phyloP scores from a whole-genome alignment of 2,329 filamentous ascomycete species.

The Cryphonectria nitschkei region DNA sequence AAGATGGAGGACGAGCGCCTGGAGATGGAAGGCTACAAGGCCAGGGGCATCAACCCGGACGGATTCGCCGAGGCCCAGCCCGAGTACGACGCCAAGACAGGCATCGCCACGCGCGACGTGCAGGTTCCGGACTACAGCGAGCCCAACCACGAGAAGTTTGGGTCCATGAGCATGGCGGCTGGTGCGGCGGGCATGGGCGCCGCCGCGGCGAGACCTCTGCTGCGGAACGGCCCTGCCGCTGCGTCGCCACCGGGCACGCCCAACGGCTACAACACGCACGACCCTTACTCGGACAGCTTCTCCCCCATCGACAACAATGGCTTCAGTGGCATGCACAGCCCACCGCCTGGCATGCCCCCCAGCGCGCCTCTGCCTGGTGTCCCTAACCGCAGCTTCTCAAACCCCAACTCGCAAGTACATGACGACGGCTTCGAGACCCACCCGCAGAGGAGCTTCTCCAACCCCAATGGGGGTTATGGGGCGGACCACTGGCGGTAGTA shows the following conservation, averaged over 20 bases:
- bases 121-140: constrained; percentile 13
- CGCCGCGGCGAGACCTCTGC: constrained; percentile 18
- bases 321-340: constrained; percentile 11
- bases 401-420: background rate
- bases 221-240: constrained; percentile 17
- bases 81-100: constrained; percentile 43
- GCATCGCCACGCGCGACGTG: constrained; percentile 18
- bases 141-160: constrained; percentile 22
- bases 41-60: constrained; percentile 53
- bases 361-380: constrained; percentile 11
- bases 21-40: constrained; percentile 55
- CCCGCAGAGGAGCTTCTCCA: constrained; percentile 15
- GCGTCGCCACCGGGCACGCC: constrained; percentile 24
- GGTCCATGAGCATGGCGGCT: constrained; percentile 4
- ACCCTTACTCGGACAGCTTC: constrained; percentile 27
- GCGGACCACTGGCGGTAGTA: constrained; percentile 7
- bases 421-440: background rate
- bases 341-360: constrained; percentile 13
- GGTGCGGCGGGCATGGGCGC: background rate
- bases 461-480: background rate
- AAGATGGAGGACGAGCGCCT: constrained; percentile 51
- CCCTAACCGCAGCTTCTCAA: background rate
- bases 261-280: constrained; percentile 21
- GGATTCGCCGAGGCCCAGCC: constrained; percentile 42
- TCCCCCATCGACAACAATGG: constrained; percentile 22